phyloP scores from a whole-genome alignment of 176 grass and related monocot genomes.

The Bolboschoenus planiculmis region DNA sequence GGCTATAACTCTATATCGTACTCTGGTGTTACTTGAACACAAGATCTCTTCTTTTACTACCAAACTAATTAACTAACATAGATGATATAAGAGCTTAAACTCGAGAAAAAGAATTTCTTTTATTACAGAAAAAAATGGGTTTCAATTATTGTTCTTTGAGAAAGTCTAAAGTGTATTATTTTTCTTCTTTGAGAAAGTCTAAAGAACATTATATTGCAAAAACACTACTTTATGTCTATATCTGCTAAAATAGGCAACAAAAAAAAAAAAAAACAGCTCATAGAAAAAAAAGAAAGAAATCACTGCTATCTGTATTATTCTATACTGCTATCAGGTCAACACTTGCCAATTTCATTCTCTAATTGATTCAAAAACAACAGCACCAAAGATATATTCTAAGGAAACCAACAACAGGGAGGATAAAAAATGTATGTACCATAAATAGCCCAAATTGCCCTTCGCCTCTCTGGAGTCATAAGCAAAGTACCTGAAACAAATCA shows the following conservation, averaged over 20 bases:
- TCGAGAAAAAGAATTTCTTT: too few species aligned
- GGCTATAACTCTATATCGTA: too few species aligned
- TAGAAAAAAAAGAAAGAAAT: not conserved
- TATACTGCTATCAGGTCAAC: not conserved
- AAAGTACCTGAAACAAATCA: constrained; percentile 69
- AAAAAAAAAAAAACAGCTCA: not conserved
- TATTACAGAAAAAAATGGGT: too few species aligned
- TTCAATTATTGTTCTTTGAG: too few species aligned
- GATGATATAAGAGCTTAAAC: not conserved
- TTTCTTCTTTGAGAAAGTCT: too few species aligned
- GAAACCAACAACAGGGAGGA: not conserved
- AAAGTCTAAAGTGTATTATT: too few species aligned
- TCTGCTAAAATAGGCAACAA: not conserved
- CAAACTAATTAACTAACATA: not conserved
- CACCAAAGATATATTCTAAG: not conserved
- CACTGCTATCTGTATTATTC: not conserved
- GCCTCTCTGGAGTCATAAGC: constrained; percentile 84
- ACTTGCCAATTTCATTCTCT: not conserved
- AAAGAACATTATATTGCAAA: too few species aligned
- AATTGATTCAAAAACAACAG: not conserved
- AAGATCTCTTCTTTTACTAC: not conserved
- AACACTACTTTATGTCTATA: not conserved
- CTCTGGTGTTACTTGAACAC: not conserved
- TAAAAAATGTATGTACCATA: constrained; percentile 41
- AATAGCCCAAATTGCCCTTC: constrained; percentile 91